Percentiles rank a stretch among this genome's conserved stretches.
Evolutionary conservation across 2,329 filamentous ascomycete species (phyloP).

Genomic region (Coniochaeta ligniaria): DNA sequence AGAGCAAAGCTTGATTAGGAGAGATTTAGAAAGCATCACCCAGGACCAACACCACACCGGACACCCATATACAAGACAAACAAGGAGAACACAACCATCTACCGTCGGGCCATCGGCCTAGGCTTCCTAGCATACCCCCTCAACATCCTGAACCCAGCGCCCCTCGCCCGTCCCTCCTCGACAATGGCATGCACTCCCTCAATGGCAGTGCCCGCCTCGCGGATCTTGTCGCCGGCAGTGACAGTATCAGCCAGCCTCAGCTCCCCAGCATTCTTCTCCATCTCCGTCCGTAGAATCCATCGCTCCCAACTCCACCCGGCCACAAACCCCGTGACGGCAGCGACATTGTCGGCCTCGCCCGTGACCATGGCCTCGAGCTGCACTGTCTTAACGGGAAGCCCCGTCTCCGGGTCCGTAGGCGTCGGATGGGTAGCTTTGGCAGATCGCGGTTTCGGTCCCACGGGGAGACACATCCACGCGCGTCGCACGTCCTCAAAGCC

Average conservation of each 20-base stretch:
- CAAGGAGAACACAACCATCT: neutral
- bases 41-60: neutral
- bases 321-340: constrained; percentile 71
- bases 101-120: constrained; percentile 9
- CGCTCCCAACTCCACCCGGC: constrained; percentile 93
- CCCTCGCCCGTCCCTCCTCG: constrained; percentile 54
- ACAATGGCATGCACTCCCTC: constrained; percentile 54
- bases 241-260: constrained; percentile 39
- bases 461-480: constrained; percentile 82
- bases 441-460: constrained; percentile 48
- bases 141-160: constrained; percentile 54
- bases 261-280: constrained; percentile 70
- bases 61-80: neutral
- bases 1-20: neutral
- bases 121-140: constrained; percentile 61
- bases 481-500: constrained; percentile 78
- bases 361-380: constrained; percentile 55
- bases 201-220: constrained; percentile 51
- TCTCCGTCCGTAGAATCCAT: constrained; percentile 84
- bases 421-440: constrained; percentile 15
- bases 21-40: neutral
- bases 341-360: constrained; percentile 66
- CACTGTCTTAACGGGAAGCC: constrained; percentile 34
- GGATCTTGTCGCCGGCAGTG: constrained; percentile 40
- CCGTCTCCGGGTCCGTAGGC: constrained; percentile 22